These are phyloP conservation scores for Fusarium chuoi DNA, from an alignment of 2,329 filamentous ascomycete genomes.

Conservation along the genomic window DNA sequence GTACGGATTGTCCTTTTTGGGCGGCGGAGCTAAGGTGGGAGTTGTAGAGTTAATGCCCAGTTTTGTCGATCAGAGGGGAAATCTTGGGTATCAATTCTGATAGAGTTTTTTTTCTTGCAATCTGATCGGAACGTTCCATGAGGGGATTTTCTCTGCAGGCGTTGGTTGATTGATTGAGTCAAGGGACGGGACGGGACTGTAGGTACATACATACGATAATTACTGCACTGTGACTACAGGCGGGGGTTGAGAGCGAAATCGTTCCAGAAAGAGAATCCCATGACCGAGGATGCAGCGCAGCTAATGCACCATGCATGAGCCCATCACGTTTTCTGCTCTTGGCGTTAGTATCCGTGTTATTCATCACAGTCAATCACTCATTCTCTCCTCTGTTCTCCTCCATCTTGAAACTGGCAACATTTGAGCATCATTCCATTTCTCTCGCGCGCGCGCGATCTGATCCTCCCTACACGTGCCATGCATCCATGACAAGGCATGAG, in stretches of 20 bases:
- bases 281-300: conserved; percentile 22
- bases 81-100: conserved; percentile 25
- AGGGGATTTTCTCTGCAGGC: neutral
- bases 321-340: conserved; percentile 24
- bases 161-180: neutral
- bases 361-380: neutral
- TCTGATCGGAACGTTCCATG: conserved; percentile 2
- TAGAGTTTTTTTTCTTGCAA: neutral
- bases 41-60: conserved; percentile 32
- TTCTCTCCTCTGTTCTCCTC: neutral
- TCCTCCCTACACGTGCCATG: neutral
- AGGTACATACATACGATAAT: neutral
- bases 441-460: neutral
- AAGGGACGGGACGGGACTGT: neutral
- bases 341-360: conserved; percentile 4
- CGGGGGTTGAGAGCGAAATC: conserved; percentile 15
- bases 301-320: conserved; percentile 29
- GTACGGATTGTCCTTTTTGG: neutral
- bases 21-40: neutral
- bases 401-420: neutral
- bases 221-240: neutral
- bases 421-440: neutral
- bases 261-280: conserved; percentile 34
- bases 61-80: conserved; percentile 26
- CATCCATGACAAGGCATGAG: neutral